Conservation (phyloP, 2,329 filamentous ascomycete genomes). For the Colletotrichum sojae region DNA sequence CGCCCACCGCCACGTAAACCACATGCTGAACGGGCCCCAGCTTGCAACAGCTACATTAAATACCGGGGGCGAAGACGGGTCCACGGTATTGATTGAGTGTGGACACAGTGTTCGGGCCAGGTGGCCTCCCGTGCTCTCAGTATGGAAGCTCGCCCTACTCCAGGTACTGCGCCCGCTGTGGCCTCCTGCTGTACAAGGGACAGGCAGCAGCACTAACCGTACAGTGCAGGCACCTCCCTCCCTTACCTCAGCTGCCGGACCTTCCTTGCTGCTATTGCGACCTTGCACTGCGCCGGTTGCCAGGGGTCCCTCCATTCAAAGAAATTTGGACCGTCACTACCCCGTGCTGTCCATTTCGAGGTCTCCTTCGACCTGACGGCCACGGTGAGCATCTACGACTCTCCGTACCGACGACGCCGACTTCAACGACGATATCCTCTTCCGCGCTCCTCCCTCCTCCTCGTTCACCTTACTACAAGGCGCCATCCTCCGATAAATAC, state of each 20-base stretch:
- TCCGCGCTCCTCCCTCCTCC: no score
- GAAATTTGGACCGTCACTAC: constrained; percentile 41
- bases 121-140: background rate
- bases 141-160: background rate
- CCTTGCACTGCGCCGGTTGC: background rate
- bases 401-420: constrained; percentile 4
- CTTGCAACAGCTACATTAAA: constrained; percentile 28
- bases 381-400: background rate
- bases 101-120: constrained; percentile 21
- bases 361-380: constrained; percentile 20
- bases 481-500: background rate
- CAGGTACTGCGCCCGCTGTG: background rate
- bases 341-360: constrained; percentile 37
- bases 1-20: constrained; percentile 33
- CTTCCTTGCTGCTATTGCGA: background rate
- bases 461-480: no score
- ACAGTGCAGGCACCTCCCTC: background rate
- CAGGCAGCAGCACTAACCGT: background rate
- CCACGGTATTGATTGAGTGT: background rate
- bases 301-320: constrained; percentile 37
- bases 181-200: background rate
- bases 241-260: background rate
- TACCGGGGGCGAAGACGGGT: background rate
- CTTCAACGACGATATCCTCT: background rate
- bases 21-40: constrained; percentile 28